Base-by-base conservation (phyloP, 192 early-diverging fungal species). In the Coemansia sp. region DNA sequence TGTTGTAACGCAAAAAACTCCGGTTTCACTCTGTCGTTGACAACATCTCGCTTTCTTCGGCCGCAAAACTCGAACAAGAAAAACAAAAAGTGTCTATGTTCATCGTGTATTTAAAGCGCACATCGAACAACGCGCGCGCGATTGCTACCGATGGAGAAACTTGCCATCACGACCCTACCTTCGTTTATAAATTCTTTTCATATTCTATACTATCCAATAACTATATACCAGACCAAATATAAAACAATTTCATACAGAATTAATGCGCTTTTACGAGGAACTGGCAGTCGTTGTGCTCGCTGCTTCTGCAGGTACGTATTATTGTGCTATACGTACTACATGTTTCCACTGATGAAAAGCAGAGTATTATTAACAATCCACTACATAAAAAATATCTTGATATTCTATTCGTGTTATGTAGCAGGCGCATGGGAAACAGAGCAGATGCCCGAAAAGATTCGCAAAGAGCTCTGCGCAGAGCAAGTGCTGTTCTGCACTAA, bases 381-480 rank as follows among this genome's bases (percentile, higher is more conserved):
- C 3, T 26, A 26, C 26, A 26, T 23, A 11, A 15, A 23, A 56
- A 16, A 40, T 61, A 37, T 37, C 50, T 16, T 9, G 23, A 2
- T 38, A 26, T 19, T 44, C 43, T 50, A 18, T 50, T 26, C 1
- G 0, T 26, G 26, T 26, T 3, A 23, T 61, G 56, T 81, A 81
- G 79, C 62, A 9, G 47, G 54, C 21, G 76, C 67, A 18, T 83
- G 80, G 80, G 80, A 83, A 37, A 65, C 80, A 13, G 60, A 61
- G 42, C 75, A 74, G 64, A 77, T 83, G 80, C 57, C 69, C 43
- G 80, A 83, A 32, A 83, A 83, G 72, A 60, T 74, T 26, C 80
- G 80, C 80, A 77, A 77, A 59, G 80, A 83, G 72, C 72, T 83
- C 23, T 83, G 80, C 38, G 75, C 75, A 12, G 80, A 83, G 72